Evolutionary conservation across 441 rosid genomes (phyloP), one percentile per base, ranked within the genome.

Genomic region (Kokia cookei): DNA sequence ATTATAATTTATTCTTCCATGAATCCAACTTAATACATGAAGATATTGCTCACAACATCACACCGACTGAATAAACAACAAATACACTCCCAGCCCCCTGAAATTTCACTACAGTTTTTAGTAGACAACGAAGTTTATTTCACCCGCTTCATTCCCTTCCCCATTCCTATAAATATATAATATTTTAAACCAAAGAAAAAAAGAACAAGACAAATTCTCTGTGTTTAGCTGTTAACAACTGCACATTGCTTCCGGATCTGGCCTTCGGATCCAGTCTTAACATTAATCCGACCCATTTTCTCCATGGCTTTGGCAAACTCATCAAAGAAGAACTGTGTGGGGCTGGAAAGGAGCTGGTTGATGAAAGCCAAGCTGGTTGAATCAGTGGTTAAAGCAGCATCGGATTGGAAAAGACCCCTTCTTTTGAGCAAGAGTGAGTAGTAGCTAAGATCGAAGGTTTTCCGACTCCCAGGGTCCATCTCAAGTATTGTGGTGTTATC

Each of bases 171-270:
- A 27, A 64, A 64, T 40, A 40, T 40, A 64, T 64, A 64, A 17
- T 37, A 64, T 17, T 3, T 40, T 10, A 64, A 64, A 5, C 22
- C 45, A 42, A 29, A 8, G 37, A 15, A 48, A 5, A 3, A 26
- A 1, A 8, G 2, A 2, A 7, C 2, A 32, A 57, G 9, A 0
- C 5, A 53, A 13, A 55, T 32, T 2, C 9, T 14, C 14, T 64
- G 12, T 17, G 69, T 17, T 50, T 60, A 82, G 61, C 85, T 84
- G 61, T 88, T 90, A n/a, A 90, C 92, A 3, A 85, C 35, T 12
- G 91, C 90, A 78, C 97, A 92, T 0, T 75, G 81, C 80, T 83
- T 92, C 75, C 98, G 86, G 69, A 94, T 92, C 67, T 88, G 85
- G 0, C 98, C 96, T 5, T 24, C n/a, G 1, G 89, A 53, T 7